Conservation (phyloP, 192 early-diverging fungal species). For the Coemansia erecta region DNA sequence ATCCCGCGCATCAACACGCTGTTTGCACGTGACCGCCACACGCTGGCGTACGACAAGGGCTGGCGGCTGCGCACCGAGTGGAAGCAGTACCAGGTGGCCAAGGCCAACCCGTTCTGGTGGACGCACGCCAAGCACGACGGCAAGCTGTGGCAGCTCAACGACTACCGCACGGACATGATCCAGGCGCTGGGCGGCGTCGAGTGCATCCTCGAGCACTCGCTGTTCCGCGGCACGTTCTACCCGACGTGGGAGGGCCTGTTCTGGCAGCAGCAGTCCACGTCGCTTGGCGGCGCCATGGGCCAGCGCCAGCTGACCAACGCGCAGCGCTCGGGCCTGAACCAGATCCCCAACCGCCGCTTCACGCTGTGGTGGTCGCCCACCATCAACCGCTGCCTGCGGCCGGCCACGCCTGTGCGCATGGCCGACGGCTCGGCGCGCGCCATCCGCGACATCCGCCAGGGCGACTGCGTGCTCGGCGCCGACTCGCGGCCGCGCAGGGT, state of each 20-base stretch:
- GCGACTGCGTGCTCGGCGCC: constrained; percentile 29
- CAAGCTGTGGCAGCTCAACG: constrained; percentile 92
- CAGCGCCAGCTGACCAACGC: constrained; percentile 99
- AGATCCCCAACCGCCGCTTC: constrained; percentile 99
- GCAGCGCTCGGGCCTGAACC: constrained; percentile 95
- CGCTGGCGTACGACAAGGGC: constrained; percentile 98
- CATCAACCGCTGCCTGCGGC: constrained; percentile 73
- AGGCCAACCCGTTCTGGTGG: constrained; percentile 97
- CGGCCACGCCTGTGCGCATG: constrained; percentile 61
- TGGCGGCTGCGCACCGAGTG: constrained; percentile 97
- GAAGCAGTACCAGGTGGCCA: constrained; percentile 95
- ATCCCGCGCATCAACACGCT: constrained; percentile 98
- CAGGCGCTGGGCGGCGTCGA: constrained; percentile 98
- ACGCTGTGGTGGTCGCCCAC: constrained; percentile 99
- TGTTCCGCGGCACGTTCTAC: constrained; percentile 98
- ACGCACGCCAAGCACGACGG: constrained; percentile 81
- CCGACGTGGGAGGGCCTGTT: constrained; percentile 98
- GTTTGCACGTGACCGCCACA: constrained; percentile 98
- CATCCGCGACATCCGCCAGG: constrained; percentile 15
- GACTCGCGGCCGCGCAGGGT: constrained; percentile 29
- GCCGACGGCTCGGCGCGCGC: constrained; percentile 27
- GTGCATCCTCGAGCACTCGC: constrained; percentile 96
- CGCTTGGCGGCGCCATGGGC: constrained; percentile 84
- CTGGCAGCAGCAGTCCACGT: constrained; percentile 81
- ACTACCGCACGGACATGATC: constrained; percentile 99